Base-by-base conservation (phyloP, 257 asterid genomes). In the Jacaranda mimosifolia region DNA sequence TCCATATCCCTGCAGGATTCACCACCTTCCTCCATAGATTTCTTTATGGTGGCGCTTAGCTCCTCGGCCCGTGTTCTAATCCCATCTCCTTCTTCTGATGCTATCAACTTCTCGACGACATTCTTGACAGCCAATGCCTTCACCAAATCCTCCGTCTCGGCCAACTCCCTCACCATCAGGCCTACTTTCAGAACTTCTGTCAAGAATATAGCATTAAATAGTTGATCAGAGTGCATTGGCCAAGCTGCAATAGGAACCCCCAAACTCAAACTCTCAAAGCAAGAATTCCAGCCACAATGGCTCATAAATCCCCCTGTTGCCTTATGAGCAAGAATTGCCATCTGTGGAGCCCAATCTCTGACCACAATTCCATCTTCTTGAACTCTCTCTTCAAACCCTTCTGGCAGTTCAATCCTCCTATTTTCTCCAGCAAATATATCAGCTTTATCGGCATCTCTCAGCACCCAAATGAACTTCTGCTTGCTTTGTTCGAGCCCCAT, bases 181-280 rank as follows among this genome's bases (percentile, higher is more conserved):
- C 91, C 96, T 3, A 68, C 76, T 46, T 70, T 79, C 65, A 86
- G 70, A 36, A 78, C 35, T 55, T 76, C 67, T 12, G 91, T 58
- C 48, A 87, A 6, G 32, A 88, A 80, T n/a, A 85, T 55, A 4
- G 96, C 86, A 56, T 85, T 87, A 6, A 83, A 43, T 35, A 91
- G 91, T 35, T 87, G 94, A 40, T 87, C 94, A 2, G 91, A 85
- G 63, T 89, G 94, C 79, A 89, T 89, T n/a, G 91, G 91, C 91
- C 94, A 89, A 0, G 87, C 86, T 3, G 81, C 85, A n/a, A 87
- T 9, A 8, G 89, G 89, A 40, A 87, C 89, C 0, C 89, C 91
- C 80, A 45, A 65, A 11, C 55, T 14, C 39, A 87, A 17, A 51
- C 91, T 87, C 83, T 85, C 88, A 0, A 83, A 70, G 63, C 85